Base-by-base conservation (phyloP, 1,284 basidiomycete species). In the Apiotrichum sp. region DNA sequence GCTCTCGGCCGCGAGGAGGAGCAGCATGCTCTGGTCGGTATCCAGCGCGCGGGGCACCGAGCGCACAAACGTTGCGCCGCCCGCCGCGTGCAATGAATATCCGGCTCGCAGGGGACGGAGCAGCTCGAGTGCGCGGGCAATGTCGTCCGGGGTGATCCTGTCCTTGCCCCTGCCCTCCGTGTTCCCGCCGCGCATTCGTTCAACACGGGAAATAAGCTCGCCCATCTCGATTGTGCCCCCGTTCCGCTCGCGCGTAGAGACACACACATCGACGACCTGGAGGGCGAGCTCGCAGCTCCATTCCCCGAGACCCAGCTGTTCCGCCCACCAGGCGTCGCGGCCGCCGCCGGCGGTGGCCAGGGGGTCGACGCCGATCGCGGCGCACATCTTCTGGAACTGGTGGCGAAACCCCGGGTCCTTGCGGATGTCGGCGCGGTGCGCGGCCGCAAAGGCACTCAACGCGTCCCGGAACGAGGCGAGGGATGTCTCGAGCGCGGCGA, bases 241-340 rank as follows among this genome's bases (percentile, higher is more conserved):
- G 64, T 97, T 97, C 44, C 85, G 78, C 56, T 87, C 85, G 44
- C 93, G 79, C 8, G 90, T 95, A 69, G 84, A 87, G 35, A 98
- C 86, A 68, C 95, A 98, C 14, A 98, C 84, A 71, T 98, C 95
- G 48, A 98, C 92, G 61, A 98, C 88, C 78, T 99, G 95, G 32
- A 98, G 90, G 3, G 91, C 91, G 1, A 98, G 83, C 68, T 96
- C 93, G 72, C 91, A 90, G 67, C 93, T 88, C 90, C 91, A 98
- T 72, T 98, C 96, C 6, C 90, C 85, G 31, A 82, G 64, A 0
- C 89, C 90, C 14, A 97, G 81, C 67, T 91, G 78, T 70, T 92
- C 93, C 29, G 84, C 86, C 86, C 88, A 90, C 87, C 89, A 93
- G 0, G 70, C 58, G 4, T 55, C 53, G 14, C 55, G 56, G 0